Evolutionary conservation across 805 yeast species (phyloP), one percentile per base, ranked within the genome.

Genomic region (Ogataea nitratoaversa): DNA sequence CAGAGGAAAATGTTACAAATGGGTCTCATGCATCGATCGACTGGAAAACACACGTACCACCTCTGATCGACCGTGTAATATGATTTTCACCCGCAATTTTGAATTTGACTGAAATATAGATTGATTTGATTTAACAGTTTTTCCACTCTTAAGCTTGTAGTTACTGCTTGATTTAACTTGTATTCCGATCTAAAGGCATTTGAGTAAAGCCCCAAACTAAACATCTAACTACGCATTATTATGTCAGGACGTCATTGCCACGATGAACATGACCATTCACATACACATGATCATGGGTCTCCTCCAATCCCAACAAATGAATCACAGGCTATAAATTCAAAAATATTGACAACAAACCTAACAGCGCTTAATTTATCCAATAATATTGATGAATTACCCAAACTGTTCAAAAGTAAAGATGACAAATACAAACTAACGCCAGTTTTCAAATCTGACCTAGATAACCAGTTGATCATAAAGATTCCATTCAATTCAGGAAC

Each of bases 401-500:
- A 66, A 38, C 65, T 88, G 17, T 74, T 90, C 59, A 82, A 80
- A 48, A 50, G 67, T 2, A 61, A 68, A 34, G 74, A 69, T 1
- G 66, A 70, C 6, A 74, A 75, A 51, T 78, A 75, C 45, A 60
- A 67, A n/a, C 48, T 76, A 8, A 68, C 45, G 44, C 78, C 66
- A 47, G 63, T 28, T 52, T 62, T 66, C 56, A 79, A 34, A 65
- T 76, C 60, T 1, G 96, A 90, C 57, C 79, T 84, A 2, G 98
- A 91, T 54, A 77, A 82, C 43, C 96, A 91, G 57, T 48, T 90
- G 49, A 74, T 90, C 24, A 49, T 91, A 24, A 74, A 78, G 38
- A 75, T 91, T 22, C 97, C 96, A 22, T 91, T 91, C 53, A 79
- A 82, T 11, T 84, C 84, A 1, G 52, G 53, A 5, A 66, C 74